Percentiles rank a stretch among this genome's conserved stretches.
These are phyloP conservation scores for Heterobasidion occidentale DNA, from an alignment of 1,284 basidiomycete genomes.

Conservation along the genomic window DNA sequence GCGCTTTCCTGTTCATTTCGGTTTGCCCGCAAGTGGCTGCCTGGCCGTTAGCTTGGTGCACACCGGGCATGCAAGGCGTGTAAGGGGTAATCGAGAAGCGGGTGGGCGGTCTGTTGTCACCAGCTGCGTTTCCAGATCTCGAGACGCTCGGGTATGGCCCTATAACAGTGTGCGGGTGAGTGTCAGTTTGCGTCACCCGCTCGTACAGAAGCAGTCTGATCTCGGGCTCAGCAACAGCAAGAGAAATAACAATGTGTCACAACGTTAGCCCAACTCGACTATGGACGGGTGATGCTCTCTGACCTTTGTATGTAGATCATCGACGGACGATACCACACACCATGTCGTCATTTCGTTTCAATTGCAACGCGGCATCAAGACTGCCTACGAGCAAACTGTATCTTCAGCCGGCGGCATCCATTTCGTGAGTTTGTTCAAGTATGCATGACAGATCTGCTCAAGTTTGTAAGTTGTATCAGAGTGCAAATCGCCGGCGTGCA, in stretches of 20 bases:
- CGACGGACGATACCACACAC: slow-evolving; percentile 67
- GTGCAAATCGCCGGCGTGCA: slow-evolving; percentile 53
- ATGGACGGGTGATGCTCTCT: slow-evolving; percentile 8
- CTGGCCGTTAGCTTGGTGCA: background rate
- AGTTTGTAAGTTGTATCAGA: slow-evolving; percentile 27
- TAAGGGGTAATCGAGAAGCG: background rate
- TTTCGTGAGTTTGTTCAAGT: slow-evolving; percentile 33
- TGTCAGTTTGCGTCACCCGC: background rate
- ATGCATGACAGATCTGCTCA: background rate
- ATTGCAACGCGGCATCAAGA: slow-evolving; percentile 67
- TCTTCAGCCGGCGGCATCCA: slow-evolving; percentile 64
- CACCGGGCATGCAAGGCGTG: background rate
- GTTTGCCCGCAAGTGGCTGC: background rate
- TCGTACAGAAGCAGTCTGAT: background rate
- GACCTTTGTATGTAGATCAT: slow-evolving; percentile 43
- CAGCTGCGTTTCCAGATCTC: background rate
- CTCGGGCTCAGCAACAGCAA: background rate
- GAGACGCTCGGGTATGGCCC: background rate
- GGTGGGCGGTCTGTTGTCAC: background rate
- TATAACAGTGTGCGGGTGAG: background rate
- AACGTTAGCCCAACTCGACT: slow-evolving; percentile 42
- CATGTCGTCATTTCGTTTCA: slow-evolving; percentile 68
- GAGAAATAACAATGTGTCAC: slow-evolving; percentile 51
- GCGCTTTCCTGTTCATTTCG: background rate
- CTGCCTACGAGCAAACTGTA: slow-evolving; percentile 53